Percentiles rank a stretch among this genome's conserved stretches.
phyloP scores from a whole-genome alignment of 2,329 filamentous ascomycete species.

The Annulohypoxylon truncatum region DNA sequence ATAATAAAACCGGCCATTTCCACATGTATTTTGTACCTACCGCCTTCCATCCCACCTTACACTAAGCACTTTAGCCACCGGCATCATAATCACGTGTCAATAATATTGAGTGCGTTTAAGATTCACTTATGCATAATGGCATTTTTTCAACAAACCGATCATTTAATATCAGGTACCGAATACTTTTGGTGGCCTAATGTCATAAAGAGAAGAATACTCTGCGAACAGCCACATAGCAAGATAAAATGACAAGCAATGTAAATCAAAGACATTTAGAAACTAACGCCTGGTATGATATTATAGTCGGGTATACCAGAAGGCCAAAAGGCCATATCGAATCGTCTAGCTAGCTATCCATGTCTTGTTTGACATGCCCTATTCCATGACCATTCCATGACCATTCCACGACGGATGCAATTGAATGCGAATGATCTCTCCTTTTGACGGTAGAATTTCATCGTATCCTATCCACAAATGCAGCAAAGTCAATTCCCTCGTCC shows the following conservation, averaged over 20 bases:
- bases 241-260: background rate
- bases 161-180: background rate
- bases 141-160: background rate
- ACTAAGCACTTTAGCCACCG: slow-evolving; percentile 32
- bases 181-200: background rate
- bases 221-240: background rate
- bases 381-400: slow-evolving; percentile 1
- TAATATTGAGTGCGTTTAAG: background rate
- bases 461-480: slow-evolving; percentile 15
- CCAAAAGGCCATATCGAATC: background rate
- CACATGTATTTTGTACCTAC: slow-evolving; percentile 18
- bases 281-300: background rate
- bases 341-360: background rate
- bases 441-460: background rate
- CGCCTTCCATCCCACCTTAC: slow-evolving; percentile 1
- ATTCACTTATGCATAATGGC: slow-evolving; percentile 7
- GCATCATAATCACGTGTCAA: slow-evolving; percentile 27
- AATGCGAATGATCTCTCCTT: background rate
- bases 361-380: background rate
- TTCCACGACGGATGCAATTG: slow-evolving; percentile 9
- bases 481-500: slow-evolving; percentile 5
- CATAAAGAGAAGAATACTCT: background rate
- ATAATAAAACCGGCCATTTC: slow-evolving; percentile 43
- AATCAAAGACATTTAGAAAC: background rate
- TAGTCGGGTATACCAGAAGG: slow-evolving; percentile 10